A percentile compares a stretch with the other conserved stretches of the same genome.
Conservation (phyloP, 148 eudicot species). For the Spergularia marina region DNA sequence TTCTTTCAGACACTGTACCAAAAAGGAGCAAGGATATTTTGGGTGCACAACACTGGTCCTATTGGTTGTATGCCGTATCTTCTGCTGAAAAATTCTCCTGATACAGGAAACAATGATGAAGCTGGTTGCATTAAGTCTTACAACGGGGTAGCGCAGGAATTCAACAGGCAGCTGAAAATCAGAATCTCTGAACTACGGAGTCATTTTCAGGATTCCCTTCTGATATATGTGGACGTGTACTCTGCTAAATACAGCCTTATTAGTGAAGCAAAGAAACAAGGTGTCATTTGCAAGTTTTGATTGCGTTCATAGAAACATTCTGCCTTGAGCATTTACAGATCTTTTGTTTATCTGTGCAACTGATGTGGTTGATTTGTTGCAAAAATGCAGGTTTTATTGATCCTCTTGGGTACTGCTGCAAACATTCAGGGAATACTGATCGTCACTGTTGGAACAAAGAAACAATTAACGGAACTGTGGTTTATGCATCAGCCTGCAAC, state of each 20-base stretch:
- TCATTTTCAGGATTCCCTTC: slow-evolving; percentile 39
- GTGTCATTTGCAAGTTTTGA: slow-evolving; percentile 27
- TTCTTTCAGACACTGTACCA: slow-evolving; percentile 45
- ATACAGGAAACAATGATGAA: slow-evolving; percentile 55
- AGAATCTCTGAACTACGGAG: slow-evolving; percentile 48
- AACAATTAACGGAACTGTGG: slow-evolving; percentile 40
- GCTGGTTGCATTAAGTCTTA: slow-evolving; percentile 57
- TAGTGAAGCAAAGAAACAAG: slow-evolving; percentile 45
- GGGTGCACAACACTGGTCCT: slow-evolving; percentile 96
- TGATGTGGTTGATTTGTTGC: not conserved
- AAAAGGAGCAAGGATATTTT: slow-evolving; percentile 71
- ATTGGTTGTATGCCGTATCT: slow-evolving; percentile 79
- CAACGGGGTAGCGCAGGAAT: slow-evolving; percentile 68
- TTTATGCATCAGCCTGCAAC: slow-evolving; percentile 36
- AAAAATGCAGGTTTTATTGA: slow-evolving; percentile 37
- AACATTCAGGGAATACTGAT: slow-evolving; percentile 5
- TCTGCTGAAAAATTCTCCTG: slow-evolving; percentile 40
- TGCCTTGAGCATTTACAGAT: too few relatives aligned
- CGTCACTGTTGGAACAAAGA: slow-evolving; percentile 28
- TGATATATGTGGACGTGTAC: slow-evolving; percentile 77
- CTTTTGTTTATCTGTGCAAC: not conserved
- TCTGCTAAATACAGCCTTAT: slow-evolving; percentile 67
- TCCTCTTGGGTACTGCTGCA: slow-evolving; percentile 36
- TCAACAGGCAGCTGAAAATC: slow-evolving; percentile 54
- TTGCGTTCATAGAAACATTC: too few relatives aligned